Conservation (phyloP, 1,139 yeast species). For the Geotrichum siamense region DNA sequence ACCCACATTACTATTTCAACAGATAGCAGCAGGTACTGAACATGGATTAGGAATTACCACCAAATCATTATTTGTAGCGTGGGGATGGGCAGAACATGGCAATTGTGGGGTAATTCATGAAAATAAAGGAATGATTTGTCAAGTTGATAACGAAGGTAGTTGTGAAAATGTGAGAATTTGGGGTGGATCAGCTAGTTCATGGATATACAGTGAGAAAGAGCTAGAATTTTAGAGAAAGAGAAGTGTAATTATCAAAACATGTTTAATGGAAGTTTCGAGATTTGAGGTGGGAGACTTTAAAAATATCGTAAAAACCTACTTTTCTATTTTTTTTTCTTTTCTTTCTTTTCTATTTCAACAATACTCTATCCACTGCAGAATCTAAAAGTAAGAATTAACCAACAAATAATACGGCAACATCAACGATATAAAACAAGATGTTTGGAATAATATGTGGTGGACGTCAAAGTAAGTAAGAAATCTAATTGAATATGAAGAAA, state of each 20-base stretch:
- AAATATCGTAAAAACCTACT: too few species aligned
- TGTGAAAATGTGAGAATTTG: background rate
- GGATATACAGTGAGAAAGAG: constrained; percentile 15
- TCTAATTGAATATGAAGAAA: constrained; percentile 1
- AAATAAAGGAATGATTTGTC: constrained; percentile 7
- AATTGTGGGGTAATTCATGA: constrained; percentile 61
- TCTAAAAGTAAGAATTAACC: too few species aligned
- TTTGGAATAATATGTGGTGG: constrained; percentile 44
- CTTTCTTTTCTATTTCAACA: too few species aligned
- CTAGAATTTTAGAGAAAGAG: background rate
- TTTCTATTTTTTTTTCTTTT: too few species aligned
- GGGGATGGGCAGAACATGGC: constrained; percentile 99
- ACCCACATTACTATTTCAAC: too few species aligned
- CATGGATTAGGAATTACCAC: constrained; percentile 53
- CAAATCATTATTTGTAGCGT: constrained; percentile 45
- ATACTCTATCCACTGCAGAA: too few species aligned
- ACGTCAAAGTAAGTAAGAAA: constrained; percentile 30
- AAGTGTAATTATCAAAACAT: too few species aligned
- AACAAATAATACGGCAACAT: background rate
- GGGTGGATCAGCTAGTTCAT: constrained; percentile 23
- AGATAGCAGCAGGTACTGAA: constrained; percentile 68
- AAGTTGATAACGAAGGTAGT: background rate
- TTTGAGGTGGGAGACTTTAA: too few species aligned
- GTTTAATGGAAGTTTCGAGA: too few species aligned
- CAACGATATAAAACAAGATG: constrained; percentile 27